Evolutionary conservation across 1,284 basidiomycete genomes (phyloP), one percentile per base, ranked within the genome.

Genomic region (Puccinia triticina): DNA sequence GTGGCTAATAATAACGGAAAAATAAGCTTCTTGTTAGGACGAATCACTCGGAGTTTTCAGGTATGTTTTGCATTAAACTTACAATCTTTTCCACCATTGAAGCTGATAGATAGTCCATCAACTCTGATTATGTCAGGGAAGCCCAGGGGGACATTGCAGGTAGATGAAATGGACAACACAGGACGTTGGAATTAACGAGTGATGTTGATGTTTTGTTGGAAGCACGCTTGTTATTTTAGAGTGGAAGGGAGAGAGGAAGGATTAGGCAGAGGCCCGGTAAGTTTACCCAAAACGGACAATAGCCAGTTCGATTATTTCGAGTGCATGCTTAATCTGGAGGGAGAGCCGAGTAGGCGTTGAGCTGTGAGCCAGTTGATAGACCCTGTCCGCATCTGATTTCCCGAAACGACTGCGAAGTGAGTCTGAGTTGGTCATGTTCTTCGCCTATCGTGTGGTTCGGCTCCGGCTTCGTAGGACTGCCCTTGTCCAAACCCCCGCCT

Each of bases 1-100:
- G 96, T 98, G 87, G 95, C 95, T 96, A 72, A 46, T 50, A 23
- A 48, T 37, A 66, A 29, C 43, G 50, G 50, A 14, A 71, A n/a
- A 66, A 40, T 0, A 8, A 26, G 66, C n/a, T n/a, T n/a, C 53
- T 21, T 16, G 14, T 43, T 64, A 66, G 59, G 37, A 67, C 55
- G 26, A 55, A n/a, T 37, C n/a, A n/a, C 18, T 53, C n/a, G 50
- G 26, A 50, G 57, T 73, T 32, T 10, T 73, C 43, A 82, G n/a
- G 0, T 12, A 29, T 64, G 37, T 64, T 43, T 48, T 16, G 37
- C 5, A 2, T 69, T 43, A 37, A 46, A 89, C 93, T 85, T 85
- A 95, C 95, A 98, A 86, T 99, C 96, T 87, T 99, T 99, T 66
- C 96, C 96, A 18, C 96, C 96, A 85, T 99, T 99, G 89, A 98